These are phyloP conservation scores for Penicillium dipodomyicola DNA, from an alignment of 495 filamentous ascomycete genomes.

Conservation along the genomic window DNA sequence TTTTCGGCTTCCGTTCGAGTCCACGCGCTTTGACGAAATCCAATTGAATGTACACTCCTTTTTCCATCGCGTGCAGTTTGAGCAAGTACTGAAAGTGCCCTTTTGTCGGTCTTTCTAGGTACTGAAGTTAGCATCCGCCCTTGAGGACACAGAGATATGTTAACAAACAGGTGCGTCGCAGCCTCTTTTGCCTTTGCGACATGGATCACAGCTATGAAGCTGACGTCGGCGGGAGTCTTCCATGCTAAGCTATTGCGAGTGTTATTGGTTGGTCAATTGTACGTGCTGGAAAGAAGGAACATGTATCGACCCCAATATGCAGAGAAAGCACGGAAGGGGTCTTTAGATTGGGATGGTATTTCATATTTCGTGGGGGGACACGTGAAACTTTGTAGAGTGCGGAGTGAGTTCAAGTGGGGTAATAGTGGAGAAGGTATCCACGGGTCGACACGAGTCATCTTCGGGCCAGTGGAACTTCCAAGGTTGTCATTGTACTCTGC, in stretches of 20 bases:
- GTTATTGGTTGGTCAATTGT: too few relatives aligned
- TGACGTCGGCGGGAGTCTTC: slow-evolving; percentile 27
- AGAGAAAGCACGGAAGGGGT: too few relatives aligned
- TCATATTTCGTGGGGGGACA: not conserved
- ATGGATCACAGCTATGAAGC: slow-evolving; percentile 45
- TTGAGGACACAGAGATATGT: not conserved
- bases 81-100: slow-evolving; percentile 21
- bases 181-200: slow-evolving; percentile 44
- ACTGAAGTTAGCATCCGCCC: slow-evolving; percentile 6
- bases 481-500: too few relatives aligned
- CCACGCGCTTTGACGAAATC: slow-evolving; percentile 15
- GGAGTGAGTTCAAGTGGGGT: slow-evolving; percentile 5
- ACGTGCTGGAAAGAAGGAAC: not conserved
- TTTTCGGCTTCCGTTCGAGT: slow-evolving; percentile 7
- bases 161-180: slow-evolving; percentile 37
- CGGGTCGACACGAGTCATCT: too few relatives aligned
- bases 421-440: not conserved
- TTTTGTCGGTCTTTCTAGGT: slow-evolving; percentile 14
- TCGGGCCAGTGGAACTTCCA: too few relatives aligned
- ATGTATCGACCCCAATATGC: too few relatives aligned
- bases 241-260: slow-evolving; percentile 1
- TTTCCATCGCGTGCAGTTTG: slow-evolving; percentile 28
- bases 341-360: too few relatives aligned
- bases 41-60: slow-evolving; percentile 37
- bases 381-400: slow-evolving; percentile 2